phyloP scores from a whole-genome alignment of 176 grass and related monocot genomes.

The Secale cereale region DNA sequence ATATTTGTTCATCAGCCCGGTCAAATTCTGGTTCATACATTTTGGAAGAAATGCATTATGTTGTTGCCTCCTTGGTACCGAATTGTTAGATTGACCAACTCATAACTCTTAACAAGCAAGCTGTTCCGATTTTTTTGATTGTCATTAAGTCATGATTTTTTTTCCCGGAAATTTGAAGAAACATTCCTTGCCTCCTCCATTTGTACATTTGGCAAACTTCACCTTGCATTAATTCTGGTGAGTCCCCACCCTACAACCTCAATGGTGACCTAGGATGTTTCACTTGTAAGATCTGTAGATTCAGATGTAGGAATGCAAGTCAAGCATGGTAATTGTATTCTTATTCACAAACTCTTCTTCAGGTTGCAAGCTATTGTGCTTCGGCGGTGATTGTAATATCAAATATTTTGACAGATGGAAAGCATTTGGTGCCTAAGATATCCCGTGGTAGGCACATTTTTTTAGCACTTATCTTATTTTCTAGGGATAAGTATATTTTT shows the following conservation, averaged over 20 bases:
- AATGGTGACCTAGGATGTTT: not conserved
- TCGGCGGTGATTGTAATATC: conserved; percentile 75
- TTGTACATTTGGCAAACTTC: conserved; percentile 17
- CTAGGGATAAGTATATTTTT: too few relatives aligned
- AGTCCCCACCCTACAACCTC: not conserved
- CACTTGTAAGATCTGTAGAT: conserved; percentile 19
- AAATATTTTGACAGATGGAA: conserved; percentile 80
- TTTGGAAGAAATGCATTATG: not conserved
- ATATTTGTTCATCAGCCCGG: conserved; percentile 2
- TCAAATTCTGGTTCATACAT: not conserved
- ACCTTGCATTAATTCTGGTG: not conserved
- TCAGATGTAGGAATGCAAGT: not conserved
- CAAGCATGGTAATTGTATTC: not conserved
- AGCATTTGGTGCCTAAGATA: conserved; percentile 46
- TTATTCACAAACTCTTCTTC: conserved; percentile 25
- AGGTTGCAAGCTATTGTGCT: conserved; percentile 56
- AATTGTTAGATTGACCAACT: conserved; percentile 14
- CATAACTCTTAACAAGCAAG: not conserved
- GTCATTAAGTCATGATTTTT: not conserved
- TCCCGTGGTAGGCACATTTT: conserved; percentile 46
- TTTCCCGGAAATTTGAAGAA: not conserved
- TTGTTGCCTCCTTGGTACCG: not conserved
- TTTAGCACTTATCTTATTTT: not conserved
- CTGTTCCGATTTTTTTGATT: not conserved
- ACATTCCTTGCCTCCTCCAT: conserved; percentile 4